Evolutionary conservation across 257 asterid species (phyloP).

Genomic region (Phtheirospermum japonicum): DNA sequence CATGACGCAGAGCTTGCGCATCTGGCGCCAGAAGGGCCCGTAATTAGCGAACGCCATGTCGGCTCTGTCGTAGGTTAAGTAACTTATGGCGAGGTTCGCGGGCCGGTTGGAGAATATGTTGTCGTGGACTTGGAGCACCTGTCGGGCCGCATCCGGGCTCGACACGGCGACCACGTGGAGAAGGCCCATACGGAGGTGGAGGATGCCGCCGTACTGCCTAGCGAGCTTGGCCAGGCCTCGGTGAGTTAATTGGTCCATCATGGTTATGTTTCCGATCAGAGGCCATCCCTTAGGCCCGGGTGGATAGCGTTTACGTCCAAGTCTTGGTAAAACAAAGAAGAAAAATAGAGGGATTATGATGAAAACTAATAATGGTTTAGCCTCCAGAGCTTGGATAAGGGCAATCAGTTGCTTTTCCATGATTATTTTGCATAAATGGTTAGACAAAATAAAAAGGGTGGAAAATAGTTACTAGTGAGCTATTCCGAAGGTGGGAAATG

Average conservation of each 20-base stretch:
- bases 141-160: slow-evolving; percentile 67
- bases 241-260: slow-evolving; percentile 70
- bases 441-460: no score
- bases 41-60: slow-evolving; percentile 91
- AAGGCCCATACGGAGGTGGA: slow-evolving; percentile 63
- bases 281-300: slow-evolving; percentile 92
- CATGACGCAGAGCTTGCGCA: slow-evolving; percentile 81
- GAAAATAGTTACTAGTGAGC: no score
- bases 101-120: slow-evolving; percentile 79
- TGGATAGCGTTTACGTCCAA: slow-evolving; percentile 56
- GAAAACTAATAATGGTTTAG: slow-evolving; percentile 28
- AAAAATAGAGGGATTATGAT: slow-evolving; percentile 33
- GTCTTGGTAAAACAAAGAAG: slow-evolving; percentile 26
- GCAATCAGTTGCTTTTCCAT: slow-evolving; percentile 27
- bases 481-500: no score
- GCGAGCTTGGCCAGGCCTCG: slow-evolving; percentile 74
- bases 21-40: slow-evolving; percentile 95
- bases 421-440: not conserved
- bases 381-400: slow-evolving; percentile 26
- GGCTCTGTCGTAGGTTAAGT: slow-evolving; percentile 69
- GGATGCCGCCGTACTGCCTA: slow-evolving; percentile 62
- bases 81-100: slow-evolving; percentile 63
- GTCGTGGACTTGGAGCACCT: slow-evolving; percentile 84
- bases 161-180: slow-evolving; percentile 58
- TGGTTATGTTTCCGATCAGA: slow-evolving; percentile 63